These are phyloP conservation scores for Erucastrum elatum DNA, from an alignment of 345 rosid species.

Conservation along the genomic window DNA sequence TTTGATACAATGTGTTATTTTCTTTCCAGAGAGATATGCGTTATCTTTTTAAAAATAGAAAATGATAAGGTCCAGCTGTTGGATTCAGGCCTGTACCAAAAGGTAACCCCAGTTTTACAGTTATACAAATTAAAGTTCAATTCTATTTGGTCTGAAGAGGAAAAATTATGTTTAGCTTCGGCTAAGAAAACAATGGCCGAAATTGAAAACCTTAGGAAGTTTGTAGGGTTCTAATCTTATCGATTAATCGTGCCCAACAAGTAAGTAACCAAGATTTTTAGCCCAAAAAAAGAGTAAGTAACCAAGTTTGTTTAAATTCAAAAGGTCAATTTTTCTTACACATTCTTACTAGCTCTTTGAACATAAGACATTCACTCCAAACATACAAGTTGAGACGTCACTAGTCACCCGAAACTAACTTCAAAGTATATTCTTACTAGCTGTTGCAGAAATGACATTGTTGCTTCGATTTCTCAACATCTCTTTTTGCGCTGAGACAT, in stretches of 20 bases:
- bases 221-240: no score
- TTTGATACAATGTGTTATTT: background rate
- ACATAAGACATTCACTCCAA: background rate
- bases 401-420: background rate
- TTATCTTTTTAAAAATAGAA: background rate
- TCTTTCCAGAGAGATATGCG: background rate
- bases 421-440: conserved; percentile 13
- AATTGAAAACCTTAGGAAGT: no score
- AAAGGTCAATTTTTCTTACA: no score
- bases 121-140: no score
- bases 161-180: no score
- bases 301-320: no score
- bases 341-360: no score
- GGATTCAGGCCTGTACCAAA: background rate
- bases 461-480: conserved; percentile 22
- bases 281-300: no score
- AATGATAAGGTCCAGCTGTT: background rate
- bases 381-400: background rate
- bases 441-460: conserved; percentile 16
- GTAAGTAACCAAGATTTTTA: no score
- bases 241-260: no score
- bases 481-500: conserved; percentile 30
- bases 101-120: background rate
- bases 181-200: no score
- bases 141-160: no score